A percentile compares a stretch with the other conserved stretches of the same genome.
Evolutionary conservation across 331 rosid genomes (phyloP).

Genomic region (Cydonia oblonga): DNA sequence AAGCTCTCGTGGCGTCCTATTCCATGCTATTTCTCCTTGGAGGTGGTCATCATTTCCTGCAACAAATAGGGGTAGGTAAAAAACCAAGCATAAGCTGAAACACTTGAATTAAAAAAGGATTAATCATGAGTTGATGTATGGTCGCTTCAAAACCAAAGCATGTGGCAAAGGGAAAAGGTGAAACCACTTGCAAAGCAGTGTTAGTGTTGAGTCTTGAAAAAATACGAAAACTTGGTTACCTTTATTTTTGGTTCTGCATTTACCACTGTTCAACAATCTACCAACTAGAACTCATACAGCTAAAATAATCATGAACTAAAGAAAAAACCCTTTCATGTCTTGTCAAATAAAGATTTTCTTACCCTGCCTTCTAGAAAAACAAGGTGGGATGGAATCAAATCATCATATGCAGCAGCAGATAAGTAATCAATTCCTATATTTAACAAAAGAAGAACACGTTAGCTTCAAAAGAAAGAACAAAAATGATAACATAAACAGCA

Average conservation of each 20-base stretch:
- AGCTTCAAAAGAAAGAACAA: neutral
- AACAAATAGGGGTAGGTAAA: neutral
- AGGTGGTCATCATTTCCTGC: slow-evolving; percentile 2
- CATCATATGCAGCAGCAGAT: slow-evolving; percentile 75
- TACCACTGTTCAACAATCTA: neutral
- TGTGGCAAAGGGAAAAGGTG: neutral
- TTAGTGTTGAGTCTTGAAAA: too few relatives aligned
- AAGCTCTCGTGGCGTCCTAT: neutral
- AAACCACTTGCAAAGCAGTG: neutral
- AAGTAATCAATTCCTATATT: slow-evolving; percentile 88
- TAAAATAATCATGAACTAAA: neutral
- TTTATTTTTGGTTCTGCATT: neutral
- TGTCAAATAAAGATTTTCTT: slow-evolving; percentile 24
- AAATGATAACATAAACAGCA: neutral
- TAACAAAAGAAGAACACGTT: neutral
- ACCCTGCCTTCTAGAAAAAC: slow-evolving; percentile 67
- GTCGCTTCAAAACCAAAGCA: neutral
- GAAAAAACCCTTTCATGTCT: neutral
- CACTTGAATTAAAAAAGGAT: neutral
- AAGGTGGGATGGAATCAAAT: slow-evolving; percentile 55
- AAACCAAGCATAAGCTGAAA: neutral
- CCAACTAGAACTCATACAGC: neutral
- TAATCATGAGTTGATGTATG: neutral
- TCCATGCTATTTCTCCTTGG: neutral
- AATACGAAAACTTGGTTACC: neutral